Evolutionary conservation across 495 filamentous ascomycete genomes (phyloP), one percentile per base, ranked within the genome.

Genomic region (Aspergillus olivimuriae): DNA sequence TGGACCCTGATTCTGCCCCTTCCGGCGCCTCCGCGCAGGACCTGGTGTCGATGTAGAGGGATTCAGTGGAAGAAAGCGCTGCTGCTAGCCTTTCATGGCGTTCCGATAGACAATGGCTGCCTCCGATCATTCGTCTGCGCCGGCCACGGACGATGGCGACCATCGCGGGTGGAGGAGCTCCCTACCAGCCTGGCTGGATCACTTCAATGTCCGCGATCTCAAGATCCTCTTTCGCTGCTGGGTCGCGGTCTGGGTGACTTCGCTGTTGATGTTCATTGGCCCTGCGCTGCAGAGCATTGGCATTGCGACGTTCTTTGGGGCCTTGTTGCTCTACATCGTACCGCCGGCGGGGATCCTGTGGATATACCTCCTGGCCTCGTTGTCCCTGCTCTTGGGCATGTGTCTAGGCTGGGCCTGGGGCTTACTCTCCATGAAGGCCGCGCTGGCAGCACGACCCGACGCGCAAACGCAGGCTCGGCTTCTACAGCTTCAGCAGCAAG

Each of bases 161-260:
- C 35, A 30, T 16, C 36, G 28, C 15, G 24, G 24, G 11, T 28
- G 24, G 24, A 35, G 26, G 14, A 15, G 20, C 9, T 5, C 24
- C 2, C 47, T 68, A 22, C 66, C 66, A 6, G 50, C 31, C 22
- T 67, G 52, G 57, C 49, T 68, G 23, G 56, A 70, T 39, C 66
- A 69, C 39, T 68, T 68, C 56, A 67, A 70, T 53, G 57, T 43
- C 4, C 56, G 53, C 37, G 65, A 69, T 42, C 41, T 71, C 10
- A 71, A 69, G 47, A 50, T 60, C 15, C 48, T 66, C 17, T 62
- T 69, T 47, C 63, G 65, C 22, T 69, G 64, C 26, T 59, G 55
- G 28, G 45, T 58, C 4, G 64, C 67, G 4, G 58, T 53, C 10
- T 71, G 65, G 65, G 54, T 71, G 22, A 58, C 64, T 2, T 58